Conservation (phyloP, 2,329 filamentous ascomycete genomes). For the Aurifilum marmelostoma region DNA sequence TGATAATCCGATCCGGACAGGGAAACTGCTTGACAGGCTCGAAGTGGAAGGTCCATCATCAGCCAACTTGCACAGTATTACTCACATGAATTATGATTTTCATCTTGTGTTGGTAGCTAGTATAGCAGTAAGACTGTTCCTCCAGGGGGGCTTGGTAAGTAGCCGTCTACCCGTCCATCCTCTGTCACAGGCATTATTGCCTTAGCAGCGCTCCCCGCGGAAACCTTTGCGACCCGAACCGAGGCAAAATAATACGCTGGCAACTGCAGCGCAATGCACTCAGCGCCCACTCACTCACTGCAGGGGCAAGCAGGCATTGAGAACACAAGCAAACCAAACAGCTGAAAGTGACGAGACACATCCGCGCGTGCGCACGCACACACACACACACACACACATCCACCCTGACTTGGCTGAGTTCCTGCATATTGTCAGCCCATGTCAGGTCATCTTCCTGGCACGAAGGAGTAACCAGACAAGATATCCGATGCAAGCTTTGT, state of each 20-base stretch:
- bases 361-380: no score
- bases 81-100: background rate
- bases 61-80: background rate
- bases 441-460: background rate
- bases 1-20: background rate
- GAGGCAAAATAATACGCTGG: background rate
- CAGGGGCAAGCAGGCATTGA: background rate
- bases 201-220: constrained; percentile 6
- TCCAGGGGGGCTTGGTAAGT: background rate
- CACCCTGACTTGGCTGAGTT: background rate
- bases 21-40: background rate
- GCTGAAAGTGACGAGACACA: background rate
- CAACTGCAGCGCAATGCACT: background rate
- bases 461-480: background rate
- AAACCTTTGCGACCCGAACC: background rate
- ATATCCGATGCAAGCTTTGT: background rate
- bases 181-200: background rate
- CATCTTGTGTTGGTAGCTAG: background rate
- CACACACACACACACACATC: no score
- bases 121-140: background rate
- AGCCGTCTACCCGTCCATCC: background rate
- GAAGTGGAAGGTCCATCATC: background rate
- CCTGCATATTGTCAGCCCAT: background rate
- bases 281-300: background rate
- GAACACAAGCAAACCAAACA: background rate